Percentiles rank a stretch among this genome's conserved stretches.
Evolutionary conservation across 345 rosid species (phyloP).

Genomic region (Mercurialis annua): DNA sequence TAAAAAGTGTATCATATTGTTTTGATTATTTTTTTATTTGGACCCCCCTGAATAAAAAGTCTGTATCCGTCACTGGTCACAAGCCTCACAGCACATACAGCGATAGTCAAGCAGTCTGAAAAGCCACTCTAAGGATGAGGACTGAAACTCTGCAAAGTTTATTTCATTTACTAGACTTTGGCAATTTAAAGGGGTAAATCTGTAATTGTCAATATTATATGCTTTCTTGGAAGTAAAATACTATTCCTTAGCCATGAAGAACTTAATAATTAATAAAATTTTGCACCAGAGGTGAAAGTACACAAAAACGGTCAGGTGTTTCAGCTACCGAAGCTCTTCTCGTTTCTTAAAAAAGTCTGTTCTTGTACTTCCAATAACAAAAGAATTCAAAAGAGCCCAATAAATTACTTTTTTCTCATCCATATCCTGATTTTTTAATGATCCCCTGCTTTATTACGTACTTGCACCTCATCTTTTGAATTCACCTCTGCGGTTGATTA

Average conservation of each 20-base stretch:
- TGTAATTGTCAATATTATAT: background rate
- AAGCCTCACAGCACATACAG: too few species aligned
- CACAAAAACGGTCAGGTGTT: slow-evolving; percentile 12
- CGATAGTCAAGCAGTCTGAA: too few species aligned
- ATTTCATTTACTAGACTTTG: too few species aligned
- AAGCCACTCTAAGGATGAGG: too few species aligned
- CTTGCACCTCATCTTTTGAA: background rate
- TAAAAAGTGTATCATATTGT: too few species aligned
- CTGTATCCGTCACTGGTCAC: too few species aligned
- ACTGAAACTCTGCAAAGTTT: background rate
- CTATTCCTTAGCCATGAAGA: background rate
- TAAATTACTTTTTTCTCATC: background rate
- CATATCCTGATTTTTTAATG: background rate
- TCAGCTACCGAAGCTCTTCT: slow-evolving; percentile 9
- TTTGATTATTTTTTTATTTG: too few species aligned
- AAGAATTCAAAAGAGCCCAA: too few species aligned
- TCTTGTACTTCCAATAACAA: slow-evolving; percentile 13
- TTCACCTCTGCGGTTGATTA: background rate
- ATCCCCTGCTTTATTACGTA: slow-evolving; percentile 6
- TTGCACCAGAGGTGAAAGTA: slow-evolving; percentile 7
- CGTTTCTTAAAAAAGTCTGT: slow-evolving; percentile 12
- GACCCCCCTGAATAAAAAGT: too few species aligned
- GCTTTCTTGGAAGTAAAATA: background rate
- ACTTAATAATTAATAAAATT: too few species aligned
- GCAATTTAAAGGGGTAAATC: background rate